phyloP scores from a whole-genome alignment of 2,329 filamentous ascomycete genomes.

The Mollisia scopiformis region DNA sequence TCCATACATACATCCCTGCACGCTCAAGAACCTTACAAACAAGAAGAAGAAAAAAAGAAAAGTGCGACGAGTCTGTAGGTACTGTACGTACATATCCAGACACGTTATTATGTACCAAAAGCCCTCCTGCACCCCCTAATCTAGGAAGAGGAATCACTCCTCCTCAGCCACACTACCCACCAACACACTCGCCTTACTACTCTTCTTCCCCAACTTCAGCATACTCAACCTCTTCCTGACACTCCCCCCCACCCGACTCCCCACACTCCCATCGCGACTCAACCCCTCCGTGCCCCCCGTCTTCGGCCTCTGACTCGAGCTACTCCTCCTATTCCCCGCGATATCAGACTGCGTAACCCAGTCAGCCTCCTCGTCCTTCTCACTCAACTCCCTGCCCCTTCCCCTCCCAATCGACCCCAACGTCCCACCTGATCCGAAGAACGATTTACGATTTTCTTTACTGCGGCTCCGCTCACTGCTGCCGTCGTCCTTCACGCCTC shows the following conservation, averaged over 20 bases:
- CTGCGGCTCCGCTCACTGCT: neutral
- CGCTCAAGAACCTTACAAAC: neutral
- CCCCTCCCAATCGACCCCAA: constrained; percentile 8
- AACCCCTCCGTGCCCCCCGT: constrained; percentile 19
- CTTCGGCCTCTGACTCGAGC: constrained; percentile 23
- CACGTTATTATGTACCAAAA: neutral
- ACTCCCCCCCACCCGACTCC: constrained; percentile 35
- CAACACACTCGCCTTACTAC: constrained; percentile 36
- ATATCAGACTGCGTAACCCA: constrained; percentile 43
- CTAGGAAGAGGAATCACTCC: constrained; percentile 9
- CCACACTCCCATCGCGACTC: constrained; percentile 20
- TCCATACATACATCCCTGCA: neutral
- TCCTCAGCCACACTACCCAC: constrained; percentile 33
- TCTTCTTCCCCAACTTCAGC: constrained; percentile 39
- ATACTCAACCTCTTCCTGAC: constrained; percentile 37
- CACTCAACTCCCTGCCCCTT: neutral
- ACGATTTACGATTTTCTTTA: constrained; percentile 27
- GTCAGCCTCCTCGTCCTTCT: constrained; percentile 18
- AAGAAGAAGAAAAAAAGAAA: neutral
- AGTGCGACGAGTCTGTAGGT: neutral
- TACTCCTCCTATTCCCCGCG: constrained; percentile 21
- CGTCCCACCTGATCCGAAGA: constrained; percentile 19
- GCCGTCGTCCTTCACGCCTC: neutral
- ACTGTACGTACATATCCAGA: neutral
- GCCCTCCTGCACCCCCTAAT: neutral